phyloP scores from a whole-genome alignment of 345 rosid species.

The Moricandia moricandioides region DNA sequence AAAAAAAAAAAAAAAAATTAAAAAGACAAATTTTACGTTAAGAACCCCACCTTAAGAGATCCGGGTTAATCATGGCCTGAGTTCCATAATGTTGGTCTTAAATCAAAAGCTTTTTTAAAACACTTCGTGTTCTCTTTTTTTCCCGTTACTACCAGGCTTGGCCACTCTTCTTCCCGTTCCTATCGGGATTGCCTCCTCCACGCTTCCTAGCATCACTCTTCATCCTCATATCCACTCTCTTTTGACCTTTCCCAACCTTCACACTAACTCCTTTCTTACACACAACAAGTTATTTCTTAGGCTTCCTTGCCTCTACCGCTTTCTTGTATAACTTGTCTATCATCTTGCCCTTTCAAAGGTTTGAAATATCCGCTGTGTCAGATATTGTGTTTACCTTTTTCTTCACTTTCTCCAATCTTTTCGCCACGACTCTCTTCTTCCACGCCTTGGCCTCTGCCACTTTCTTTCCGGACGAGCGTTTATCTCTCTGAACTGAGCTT shows the following conservation, averaged over 20 bases:
- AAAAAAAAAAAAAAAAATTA: too few species aligned
- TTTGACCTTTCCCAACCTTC: conserved; percentile 79
- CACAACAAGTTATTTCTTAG: conserved; percentile 75
- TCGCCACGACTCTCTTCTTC: conserved; percentile 70
- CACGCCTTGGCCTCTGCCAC: conserved; percentile 92
- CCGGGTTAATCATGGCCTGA: too few species aligned
- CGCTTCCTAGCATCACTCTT: conserved; percentile 65
- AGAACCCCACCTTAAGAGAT: too few species aligned
- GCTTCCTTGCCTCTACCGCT: conserved; percentile 61
- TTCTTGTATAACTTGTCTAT: conserved; percentile 86
- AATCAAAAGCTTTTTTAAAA: background rate
- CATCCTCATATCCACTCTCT: conserved; percentile 82
- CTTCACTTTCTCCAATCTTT: conserved; percentile 79
- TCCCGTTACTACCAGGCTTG: too few species aligned
- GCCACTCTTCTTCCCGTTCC: conserved; percentile 60
- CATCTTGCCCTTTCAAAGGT: conserved; percentile 76
- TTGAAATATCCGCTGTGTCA: conserved; percentile 69
- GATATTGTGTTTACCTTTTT: conserved; percentile 87
- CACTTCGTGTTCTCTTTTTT: conserved; percentile 23
- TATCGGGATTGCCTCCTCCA: conserved; percentile 54
- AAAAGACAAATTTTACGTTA: too few species aligned
- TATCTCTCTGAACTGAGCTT: conserved; percentile 86
- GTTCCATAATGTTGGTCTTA: background rate
- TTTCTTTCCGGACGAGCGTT: conserved; percentile 95
- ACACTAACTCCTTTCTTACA: conserved; percentile 91